Evolutionary conservation across 768 basidiomycete genomes (phyloP).

Genomic region (Kwoniella heveanensis): DNA sequence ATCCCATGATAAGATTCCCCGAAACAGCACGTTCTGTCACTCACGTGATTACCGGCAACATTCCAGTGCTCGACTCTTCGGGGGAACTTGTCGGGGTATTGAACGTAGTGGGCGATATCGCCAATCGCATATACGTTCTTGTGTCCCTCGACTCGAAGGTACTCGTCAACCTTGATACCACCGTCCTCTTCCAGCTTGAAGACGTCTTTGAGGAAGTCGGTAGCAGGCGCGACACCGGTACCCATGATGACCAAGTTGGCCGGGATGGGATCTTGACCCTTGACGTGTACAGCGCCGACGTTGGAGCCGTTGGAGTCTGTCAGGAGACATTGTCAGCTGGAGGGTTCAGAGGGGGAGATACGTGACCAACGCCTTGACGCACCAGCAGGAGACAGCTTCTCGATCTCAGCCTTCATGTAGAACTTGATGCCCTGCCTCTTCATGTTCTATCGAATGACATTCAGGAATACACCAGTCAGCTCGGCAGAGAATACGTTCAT

Average conservation of each 20-base stretch:
- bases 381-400: slow-evolving; percentile 66
- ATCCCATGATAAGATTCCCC: no score
- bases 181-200: slow-evolving; percentile 69
- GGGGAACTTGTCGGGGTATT: slow-evolving; percentile 67
- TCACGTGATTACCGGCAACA: slow-evolving; percentile 75
- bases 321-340: slow-evolving; percentile 4
- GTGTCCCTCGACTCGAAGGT: slow-evolving; percentile 63
- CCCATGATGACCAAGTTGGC: slow-evolving; percentile 83
- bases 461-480: no score
- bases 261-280: slow-evolving; percentile 65
- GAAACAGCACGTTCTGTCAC: slow-evolving; percentile 3
- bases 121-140: slow-evolving; percentile 59
- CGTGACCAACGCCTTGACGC: slow-evolving; percentile 37
- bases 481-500: no score
- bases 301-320: slow-evolving; percentile 59
- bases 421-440: slow-evolving; percentile 82
- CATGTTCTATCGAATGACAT: slow-evolving; percentile 64
- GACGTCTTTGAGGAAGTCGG: slow-evolving; percentile 70
- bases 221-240: slow-evolving; percentile 81
- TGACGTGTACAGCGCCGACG: slow-evolving; percentile 69
- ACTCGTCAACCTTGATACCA: slow-evolving; percentile 75
- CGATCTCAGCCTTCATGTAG: slow-evolving; percentile 71
- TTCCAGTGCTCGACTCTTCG: slow-evolving; percentile 91
- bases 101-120: slow-evolving; percentile 80
- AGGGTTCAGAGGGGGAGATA: neutral